phyloP scores from a whole-genome alignment of 73 alveolate species.

The Tetrahymena borealis region DNA sequence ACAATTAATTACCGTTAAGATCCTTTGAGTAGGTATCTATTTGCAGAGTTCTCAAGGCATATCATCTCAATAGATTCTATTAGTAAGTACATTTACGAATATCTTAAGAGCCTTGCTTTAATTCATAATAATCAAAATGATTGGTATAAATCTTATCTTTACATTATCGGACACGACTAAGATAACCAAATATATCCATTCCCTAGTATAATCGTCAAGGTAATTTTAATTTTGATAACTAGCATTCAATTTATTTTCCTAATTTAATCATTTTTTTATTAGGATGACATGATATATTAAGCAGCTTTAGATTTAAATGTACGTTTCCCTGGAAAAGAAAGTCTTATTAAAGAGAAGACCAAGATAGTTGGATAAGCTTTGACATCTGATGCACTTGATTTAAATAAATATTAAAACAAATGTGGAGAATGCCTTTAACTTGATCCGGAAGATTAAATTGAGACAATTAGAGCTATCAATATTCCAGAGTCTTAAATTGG shows the following conservation, averaged over 20 bases:
- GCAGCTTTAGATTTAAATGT: not conserved
- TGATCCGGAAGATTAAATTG: not conserved
- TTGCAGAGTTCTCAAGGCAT: not conserved
- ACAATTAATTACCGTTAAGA: not conserved
- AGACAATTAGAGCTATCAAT: not conserved
- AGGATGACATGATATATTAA: not conserved
- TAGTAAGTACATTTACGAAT: not conserved
- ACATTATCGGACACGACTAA: not conserved
- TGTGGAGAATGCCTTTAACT: not conserved
- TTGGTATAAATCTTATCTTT: not conserved
- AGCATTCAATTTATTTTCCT: not conserved
- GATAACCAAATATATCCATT: not conserved
- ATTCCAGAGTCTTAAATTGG: not conserved
- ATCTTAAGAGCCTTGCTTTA: not conserved
- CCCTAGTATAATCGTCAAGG: not conserved
- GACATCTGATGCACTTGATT: not conserved
- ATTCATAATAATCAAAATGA: not conserved
- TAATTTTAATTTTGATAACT: not conserved
- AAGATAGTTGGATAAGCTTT: not conserved
- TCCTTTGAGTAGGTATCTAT: not conserved
- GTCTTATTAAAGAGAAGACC: not conserved
- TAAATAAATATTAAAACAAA: not conserved
- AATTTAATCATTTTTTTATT: not conserved
- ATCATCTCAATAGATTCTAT: not conserved
- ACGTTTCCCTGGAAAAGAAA: not conserved